These are phyloP conservation scores for Periconia sp. DNA, from an alignment of 2,329 filamentous ascomycete species.

Conservation along the genomic window DNA sequence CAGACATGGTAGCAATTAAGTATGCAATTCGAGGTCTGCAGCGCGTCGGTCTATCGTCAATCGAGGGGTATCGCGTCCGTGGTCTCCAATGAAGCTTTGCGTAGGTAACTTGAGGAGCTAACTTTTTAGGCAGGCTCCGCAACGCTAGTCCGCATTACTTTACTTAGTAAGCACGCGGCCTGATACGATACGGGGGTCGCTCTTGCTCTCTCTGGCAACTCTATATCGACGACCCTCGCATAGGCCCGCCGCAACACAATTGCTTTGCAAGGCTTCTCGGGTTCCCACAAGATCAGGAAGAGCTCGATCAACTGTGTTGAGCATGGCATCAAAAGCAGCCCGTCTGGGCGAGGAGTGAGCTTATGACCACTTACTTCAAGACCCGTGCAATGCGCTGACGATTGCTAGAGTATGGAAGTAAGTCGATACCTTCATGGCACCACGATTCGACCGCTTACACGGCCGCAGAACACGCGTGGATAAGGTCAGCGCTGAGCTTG, in stretches of 20 bases:
- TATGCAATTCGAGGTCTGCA: neutral
- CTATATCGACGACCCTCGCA: constrained; percentile 14
- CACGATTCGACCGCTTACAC: constrained; percentile 24
- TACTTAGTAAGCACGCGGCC: constrained; percentile 5
- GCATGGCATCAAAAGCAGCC: constrained; percentile 64
- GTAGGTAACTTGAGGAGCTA: constrained; percentile 2
- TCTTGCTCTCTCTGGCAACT: constrained; percentile 10
- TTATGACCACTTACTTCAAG: constrained; percentile 16
- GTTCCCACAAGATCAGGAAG: neutral
- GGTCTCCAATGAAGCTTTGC: constrained; percentile 3
- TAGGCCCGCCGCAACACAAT: neutral
- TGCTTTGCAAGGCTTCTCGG: neutral
- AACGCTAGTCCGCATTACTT: neutral
- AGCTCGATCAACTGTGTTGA: constrained; percentile 1
- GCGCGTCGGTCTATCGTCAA: neutral
- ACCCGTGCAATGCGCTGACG: constrained; percentile 34
- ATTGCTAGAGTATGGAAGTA: constrained; percentile 84
- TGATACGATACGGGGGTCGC: neutral
- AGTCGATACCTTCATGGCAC: constrained; percentile 45
- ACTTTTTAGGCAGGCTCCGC: constrained; percentile 18
- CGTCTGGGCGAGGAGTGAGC: constrained; percentile 75
- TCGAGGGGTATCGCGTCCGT: neutral
- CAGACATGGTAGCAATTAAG: constrained; percentile 64
- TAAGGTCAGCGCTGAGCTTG: constrained; percentile 96
- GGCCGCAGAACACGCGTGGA: constrained; percentile 79